Percentiles rank a stretch among this genome's conserved stretches.
These are phyloP conservation scores for Aspergillus novofumigatus DNA, from an alignment of 2,329 filamentous ascomycete genomes.

Conservation along the genomic window DNA sequence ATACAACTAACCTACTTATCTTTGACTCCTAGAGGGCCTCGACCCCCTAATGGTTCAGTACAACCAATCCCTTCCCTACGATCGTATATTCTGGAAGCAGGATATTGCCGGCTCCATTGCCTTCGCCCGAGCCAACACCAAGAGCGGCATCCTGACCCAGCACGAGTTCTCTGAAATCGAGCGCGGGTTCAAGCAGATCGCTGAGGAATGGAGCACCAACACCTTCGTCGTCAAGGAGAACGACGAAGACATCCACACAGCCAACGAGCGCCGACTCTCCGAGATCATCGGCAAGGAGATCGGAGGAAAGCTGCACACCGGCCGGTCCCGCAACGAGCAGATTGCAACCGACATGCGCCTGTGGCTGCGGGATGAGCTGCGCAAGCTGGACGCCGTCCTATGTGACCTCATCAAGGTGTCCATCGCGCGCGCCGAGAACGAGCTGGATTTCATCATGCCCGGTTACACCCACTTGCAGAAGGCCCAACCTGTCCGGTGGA, in stretches of 20 bases:
- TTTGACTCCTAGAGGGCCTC: constrained; percentile 59
- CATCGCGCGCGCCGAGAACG: constrained; percentile 64
- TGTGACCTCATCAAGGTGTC: constrained; percentile 66
- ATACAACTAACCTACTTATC: constrained; percentile 14
- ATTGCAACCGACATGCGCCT: constrained; percentile 86
- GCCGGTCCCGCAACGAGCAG: constrained; percentile 84
- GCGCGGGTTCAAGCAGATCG: constrained; percentile 59
- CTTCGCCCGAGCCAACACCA: constrained; percentile 74
- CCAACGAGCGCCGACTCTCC: constrained; percentile 67
- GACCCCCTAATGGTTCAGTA: constrained; percentile 84
- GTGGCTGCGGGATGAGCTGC: constrained; percentile 75
- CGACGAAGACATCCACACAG: constrained; percentile 62
- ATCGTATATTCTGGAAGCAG: constrained; percentile 71
- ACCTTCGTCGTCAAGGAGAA: constrained; percentile 36
- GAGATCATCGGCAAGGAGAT: constrained; percentile 84
- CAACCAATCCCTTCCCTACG: constrained; percentile 76
- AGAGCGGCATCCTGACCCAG: constrained; percentile 66
- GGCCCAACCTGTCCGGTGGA: constrained; percentile 76
- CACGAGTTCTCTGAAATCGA: constrained; percentile 73
- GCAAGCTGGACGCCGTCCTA: constrained; percentile 64
- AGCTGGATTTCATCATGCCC: constrained; percentile 77
- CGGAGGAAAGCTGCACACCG: constrained; percentile 85
- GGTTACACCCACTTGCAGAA: constrained; percentile 86
- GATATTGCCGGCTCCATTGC: constrained; percentile 78
- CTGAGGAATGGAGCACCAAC: constrained; percentile 41